A percentile compares a stretch with the other conserved stretches of the same genome.
phyloP scores from a whole-genome alignment of 805 yeast species.

The Myxozyma lipomycoides region DNA sequence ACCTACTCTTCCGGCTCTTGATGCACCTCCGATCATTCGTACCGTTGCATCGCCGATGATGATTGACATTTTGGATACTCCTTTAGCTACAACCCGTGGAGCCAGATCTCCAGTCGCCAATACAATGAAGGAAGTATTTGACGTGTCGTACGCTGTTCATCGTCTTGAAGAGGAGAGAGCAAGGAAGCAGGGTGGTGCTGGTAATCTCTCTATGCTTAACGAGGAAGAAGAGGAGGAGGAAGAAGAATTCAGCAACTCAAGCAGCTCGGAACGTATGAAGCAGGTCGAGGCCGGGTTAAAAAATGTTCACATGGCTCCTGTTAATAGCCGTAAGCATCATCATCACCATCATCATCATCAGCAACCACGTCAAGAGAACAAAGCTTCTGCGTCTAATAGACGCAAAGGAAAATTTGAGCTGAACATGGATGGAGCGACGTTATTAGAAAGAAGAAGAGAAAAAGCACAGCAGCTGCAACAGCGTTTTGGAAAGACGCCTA shows the following conservation, averaged over 20 bases:
- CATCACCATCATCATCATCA: too few species aligned
- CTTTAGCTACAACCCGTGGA: constrained; percentile 13
- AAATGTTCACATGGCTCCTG: constrained; percentile 24
- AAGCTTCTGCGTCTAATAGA: constrained; percentile 6
- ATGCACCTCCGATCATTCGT: constrained; percentile 19
- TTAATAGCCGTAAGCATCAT: constrained; percentile 1
- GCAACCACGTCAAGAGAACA: not conserved
- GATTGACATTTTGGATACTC: constrained; percentile 26
- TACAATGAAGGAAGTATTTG: constrained; percentile 81
- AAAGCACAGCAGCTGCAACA: constrained; percentile 14
- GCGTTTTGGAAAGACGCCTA: constrained; percentile 4
- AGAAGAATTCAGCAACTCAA: constrained; percentile 18
- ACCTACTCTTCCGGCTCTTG: constrained; percentile 30
- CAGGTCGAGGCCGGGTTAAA: constrained; percentile 27
- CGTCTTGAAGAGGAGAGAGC: constrained; percentile 66
- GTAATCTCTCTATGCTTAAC: constrained; percentile 37
- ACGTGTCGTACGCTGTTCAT: constrained; percentile 79
- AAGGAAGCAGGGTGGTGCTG: constrained; percentile 30
- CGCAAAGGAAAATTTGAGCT: constrained; percentile 45
- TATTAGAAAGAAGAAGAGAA: constrained; percentile 50
- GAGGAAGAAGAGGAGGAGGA: constrained; percentile 40
- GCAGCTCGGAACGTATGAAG: constrained; percentile 11
- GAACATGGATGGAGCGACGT: constrained; percentile 59
- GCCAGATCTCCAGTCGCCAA: constrained; percentile 57
- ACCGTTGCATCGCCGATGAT: constrained; percentile 16